Conservation (phyloP, 2,329 filamentous ascomycete genomes). For the Grosmannia serpens region DNA sequence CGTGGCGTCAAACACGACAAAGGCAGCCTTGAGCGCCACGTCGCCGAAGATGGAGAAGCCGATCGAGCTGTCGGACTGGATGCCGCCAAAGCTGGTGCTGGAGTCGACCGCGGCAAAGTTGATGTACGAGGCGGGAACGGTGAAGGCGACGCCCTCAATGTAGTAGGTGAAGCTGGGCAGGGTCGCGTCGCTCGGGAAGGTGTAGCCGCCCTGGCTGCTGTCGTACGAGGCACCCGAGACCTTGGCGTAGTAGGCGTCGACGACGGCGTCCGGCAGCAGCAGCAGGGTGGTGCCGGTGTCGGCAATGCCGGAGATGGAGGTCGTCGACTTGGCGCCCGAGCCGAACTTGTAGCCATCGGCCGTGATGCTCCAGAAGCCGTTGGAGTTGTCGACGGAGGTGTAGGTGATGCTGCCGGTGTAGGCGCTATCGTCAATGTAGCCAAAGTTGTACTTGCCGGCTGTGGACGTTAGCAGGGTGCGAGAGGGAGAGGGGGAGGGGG, state of each 20-base stretch:
- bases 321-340: conserved; percentile 13
- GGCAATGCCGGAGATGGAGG: conserved; percentile 31
- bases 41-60: conserved; percentile 17
- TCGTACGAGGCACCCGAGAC: conserved; percentile 31
- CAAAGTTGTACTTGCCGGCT: conserved; percentile 39
- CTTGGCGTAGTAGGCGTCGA: conserved; percentile 37
- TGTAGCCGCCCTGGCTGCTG: conserved; percentile 31
- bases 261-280: conserved; percentile 34
- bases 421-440: conserved; percentile 40
- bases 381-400: conserved; percentile 29
- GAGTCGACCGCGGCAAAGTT: conserved; percentile 33
- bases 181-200: conserved; percentile 36
- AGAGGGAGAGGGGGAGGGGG: not conserved
- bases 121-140: conserved; percentile 36
- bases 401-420: conserved; percentile 43
- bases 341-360: conserved; percentile 21
- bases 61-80: conserved; percentile 32
- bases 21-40: conserved; percentile 16
- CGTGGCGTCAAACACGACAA: conserved; percentile 15
- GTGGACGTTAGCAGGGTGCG: not conserved
- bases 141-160: conserved; percentile 32
- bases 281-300: conserved; percentile 51
- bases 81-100: conserved; percentile 49
- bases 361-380: conserved; percentile 27
- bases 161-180: conserved; percentile 39